Evolutionary conservation across 2,329 filamentous ascomycete genomes (phyloP).

Genomic region (Penicillium aurantiogriseum): DNA sequence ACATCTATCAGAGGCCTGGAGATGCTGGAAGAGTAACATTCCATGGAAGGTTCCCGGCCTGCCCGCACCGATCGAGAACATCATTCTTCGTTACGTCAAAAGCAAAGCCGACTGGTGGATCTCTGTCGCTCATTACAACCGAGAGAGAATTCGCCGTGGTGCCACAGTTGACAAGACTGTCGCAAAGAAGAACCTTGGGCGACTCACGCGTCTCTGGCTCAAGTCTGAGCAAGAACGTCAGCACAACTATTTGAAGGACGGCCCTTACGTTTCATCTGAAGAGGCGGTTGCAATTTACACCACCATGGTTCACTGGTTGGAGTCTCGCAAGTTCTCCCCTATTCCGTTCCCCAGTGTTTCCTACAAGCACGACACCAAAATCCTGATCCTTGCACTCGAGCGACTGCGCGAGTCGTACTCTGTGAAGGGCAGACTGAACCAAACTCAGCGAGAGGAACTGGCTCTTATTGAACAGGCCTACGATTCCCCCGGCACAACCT

Average conservation of each 20-base stretch:
- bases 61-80: constrained; percentile 96
- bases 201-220: constrained; percentile 90
- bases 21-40: constrained; percentile 99
- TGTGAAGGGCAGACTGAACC: constrained; percentile 93
- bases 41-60: constrained; percentile 98
- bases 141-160: constrained; percentile 91
- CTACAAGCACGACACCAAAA: constrained; percentile 99
- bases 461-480: constrained; percentile 98
- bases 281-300: constrained; percentile 99
- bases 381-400: constrained; percentile 91
- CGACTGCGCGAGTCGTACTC: constrained; percentile 93
- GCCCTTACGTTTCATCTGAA: constrained; percentile 95
- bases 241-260: constrained; percentile 99
- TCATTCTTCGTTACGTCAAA: constrained; percentile 97
- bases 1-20: constrained; percentile 96
- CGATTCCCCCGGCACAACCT: constrained; percentile 91
- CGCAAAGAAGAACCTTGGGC: constrained; percentile 97
- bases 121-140: constrained; percentile 97
- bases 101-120: constrained; percentile 99
- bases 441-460: constrained; percentile 94
- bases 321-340: constrained; percentile 96
- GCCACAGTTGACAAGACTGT: constrained; percentile 99
- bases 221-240: constrained; percentile 98
- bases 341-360: constrained; percentile 98
- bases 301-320: constrained; percentile 97